These are phyloP conservation scores for Juncus effusus DNA, from an alignment of 176 grass and related monocot species.

Conservation along the genomic window DNA sequence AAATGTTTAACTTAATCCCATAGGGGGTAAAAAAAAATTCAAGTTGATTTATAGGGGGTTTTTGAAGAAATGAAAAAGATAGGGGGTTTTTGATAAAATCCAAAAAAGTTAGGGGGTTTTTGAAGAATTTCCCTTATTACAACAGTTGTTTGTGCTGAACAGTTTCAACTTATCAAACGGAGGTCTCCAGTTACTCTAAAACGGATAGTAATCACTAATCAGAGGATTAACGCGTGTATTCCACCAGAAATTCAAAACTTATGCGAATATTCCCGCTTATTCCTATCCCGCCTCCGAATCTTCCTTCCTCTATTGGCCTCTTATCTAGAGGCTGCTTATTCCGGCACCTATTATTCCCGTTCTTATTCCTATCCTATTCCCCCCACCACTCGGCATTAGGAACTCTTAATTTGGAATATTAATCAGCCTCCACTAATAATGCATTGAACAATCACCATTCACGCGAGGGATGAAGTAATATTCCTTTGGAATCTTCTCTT, in stretches of 20 bases:
- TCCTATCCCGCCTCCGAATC: constrained; percentile 1
- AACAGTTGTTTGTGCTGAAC: too few species aligned
- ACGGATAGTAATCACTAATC: not conserved
- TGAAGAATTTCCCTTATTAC: too few species aligned
- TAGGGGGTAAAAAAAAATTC: too few species aligned
- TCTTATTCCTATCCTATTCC: not conserved
- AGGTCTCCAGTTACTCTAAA: not conserved
- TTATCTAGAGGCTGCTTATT: constrained; percentile 17
- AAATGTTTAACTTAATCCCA: too few species aligned
- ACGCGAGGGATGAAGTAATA: constrained; percentile 46
- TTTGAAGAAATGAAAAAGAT: too few species aligned
- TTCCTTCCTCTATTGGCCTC: not conserved
- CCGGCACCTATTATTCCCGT: not conserved
- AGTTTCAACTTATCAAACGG: not conserved
- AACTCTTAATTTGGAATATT: constrained; percentile 11
- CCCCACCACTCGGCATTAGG: too few species aligned
- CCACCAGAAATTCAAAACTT: constrained; percentile 20
- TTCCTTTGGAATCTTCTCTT: constrained; percentile 54
- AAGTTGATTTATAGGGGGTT: too few species aligned
- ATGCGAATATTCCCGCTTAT: constrained; percentile 26
- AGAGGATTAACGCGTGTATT: constrained; percentile 9
- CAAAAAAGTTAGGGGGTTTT: too few species aligned
- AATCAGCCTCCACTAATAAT: not conserved
- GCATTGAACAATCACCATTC: too few species aligned
- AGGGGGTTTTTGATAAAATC: too few species aligned